Percentiles rank a stretch among this genome's conserved stretches.
These are phyloP conservation scores for Fomes fomentarius DNA, from an alignment of 1,284 basidiomycete species.

Conservation along the genomic window DNA sequence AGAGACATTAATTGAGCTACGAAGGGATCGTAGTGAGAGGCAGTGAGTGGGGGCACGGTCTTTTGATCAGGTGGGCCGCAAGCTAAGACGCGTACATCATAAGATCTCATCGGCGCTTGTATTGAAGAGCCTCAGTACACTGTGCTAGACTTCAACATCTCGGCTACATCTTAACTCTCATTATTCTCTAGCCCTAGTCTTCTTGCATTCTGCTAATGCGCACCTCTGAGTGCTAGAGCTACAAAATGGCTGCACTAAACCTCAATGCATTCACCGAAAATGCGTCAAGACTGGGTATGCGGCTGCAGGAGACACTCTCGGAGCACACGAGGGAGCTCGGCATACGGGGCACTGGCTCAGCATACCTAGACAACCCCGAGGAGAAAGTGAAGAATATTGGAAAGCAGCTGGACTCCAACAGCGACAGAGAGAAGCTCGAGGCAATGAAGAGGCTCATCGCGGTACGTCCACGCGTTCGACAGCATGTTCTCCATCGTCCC, in stretches of 20 bases:
- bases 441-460: conserved; percentile 94
- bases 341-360: conserved; percentile 56
- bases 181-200: too few species aligned
- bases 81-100: too few species aligned
- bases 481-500: conserved; percentile 10
- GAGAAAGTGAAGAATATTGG: conserved; percentile 80
- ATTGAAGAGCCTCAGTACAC: too few species aligned
- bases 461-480: conserved; percentile 48
- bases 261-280: conserved; percentile 76
- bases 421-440: conserved; percentile 88
- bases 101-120: too few species aligned
- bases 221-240: too few species aligned
- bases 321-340: conserved; percentile 77
- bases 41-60: too few species aligned
- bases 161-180: too few species aligned
- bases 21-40: too few species aligned
- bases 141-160: too few species aligned
- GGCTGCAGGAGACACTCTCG: conserved; percentile 77
- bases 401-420: conserved; percentile 83
- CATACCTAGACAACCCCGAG: conserved; percentile 69
- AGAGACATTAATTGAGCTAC: too few species aligned
- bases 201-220: too few species aligned
- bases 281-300: conserved; percentile 77
- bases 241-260: conserved; percentile 55
- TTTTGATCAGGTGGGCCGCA: too few species aligned